phyloP scores from a whole-genome alignment of 164 flowering plant genomes.

The Euptelea pleiosperma region DNA sequence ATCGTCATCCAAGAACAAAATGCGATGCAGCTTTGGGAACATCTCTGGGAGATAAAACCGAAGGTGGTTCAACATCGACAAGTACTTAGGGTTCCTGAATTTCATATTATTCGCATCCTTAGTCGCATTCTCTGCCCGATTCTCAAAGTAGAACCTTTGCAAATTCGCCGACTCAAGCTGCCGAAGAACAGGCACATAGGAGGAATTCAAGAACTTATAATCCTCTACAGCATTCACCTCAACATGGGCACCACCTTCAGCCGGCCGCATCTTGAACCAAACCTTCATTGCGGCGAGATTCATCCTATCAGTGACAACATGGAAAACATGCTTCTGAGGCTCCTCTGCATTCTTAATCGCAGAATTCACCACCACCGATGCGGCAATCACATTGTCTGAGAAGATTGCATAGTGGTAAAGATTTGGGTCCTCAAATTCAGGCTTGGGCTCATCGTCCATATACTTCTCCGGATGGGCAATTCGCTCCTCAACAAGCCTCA shows the following conservation, averaged over 20 bases:
- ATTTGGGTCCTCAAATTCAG: constrained; percentile 73
- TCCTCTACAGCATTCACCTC: constrained; percentile 84
- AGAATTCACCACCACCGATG: constrained; percentile 88
- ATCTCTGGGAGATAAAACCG: constrained; percentile 85
- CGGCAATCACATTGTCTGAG: constrained; percentile 91
- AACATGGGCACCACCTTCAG: constrained; percentile 64
- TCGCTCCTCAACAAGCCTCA: constrained; percentile 82
- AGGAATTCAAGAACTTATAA: constrained; percentile 57
- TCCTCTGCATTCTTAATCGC: constrained; percentile 76
- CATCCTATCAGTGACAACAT: constrained; percentile 83
- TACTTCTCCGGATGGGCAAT: constrained; percentile 79
- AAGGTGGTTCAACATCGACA: constrained; percentile 72
- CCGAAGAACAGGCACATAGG: constrained; percentile 64
- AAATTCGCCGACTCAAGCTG: constrained; percentile 53
- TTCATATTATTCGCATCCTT: constrained; percentile 51
- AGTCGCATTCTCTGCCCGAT: constrained; percentile 47
- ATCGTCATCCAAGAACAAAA: constrained; percentile 86
- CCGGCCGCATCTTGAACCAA: constrained; percentile 86
- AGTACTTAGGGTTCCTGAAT: constrained; percentile 48
- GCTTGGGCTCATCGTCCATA: constrained; percentile 39
- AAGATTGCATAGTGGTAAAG: constrained; percentile 84
- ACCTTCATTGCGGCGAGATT: constrained; percentile 86
- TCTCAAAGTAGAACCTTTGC: constrained; percentile 41
- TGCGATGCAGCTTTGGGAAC: constrained; percentile 74
- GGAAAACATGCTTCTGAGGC: constrained; percentile 89